Base-by-base conservation (phyloP, 371 early-diverging fungal species). In the Actinomucor elegans region DNA sequence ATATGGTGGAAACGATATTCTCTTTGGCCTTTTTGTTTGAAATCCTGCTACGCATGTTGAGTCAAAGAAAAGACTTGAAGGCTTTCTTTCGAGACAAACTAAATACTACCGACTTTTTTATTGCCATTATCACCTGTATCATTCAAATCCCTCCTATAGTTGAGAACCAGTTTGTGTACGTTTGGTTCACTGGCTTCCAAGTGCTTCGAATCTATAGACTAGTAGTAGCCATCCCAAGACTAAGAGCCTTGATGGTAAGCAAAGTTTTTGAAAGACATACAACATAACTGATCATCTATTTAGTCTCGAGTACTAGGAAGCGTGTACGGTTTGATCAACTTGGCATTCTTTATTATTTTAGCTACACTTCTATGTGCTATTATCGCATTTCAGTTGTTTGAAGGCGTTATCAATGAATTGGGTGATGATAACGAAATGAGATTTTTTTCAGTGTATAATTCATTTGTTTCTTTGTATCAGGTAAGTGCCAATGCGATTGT, bases 181-280 rank as follows among this genome's bases (percentile, higher is more conserved):
- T 80, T 6, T 88, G 83, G 64, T 63, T 88, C 21, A 78, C 85
- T 3, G 78, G 79, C 3, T 88, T 88, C 53, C 85, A 83, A 48
- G 75, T 86, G 0, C 35, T 82, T 7, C 71, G 88, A 40, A 71
- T 77, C 21, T 88, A 88, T 54, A 61, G 86, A 3, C 48, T 84
- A 6, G 72, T 88, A 12, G 71, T 83, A 21, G 76, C 74, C 4
- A 59, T 84, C 24, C 83, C 85, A 33, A 75, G 84, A 18, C 55
- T 86, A 17, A 63, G 79, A 24, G 55, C 64, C 15, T 61, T 85
- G 36, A 74, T 84, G 67, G 83, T 81, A 69, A 61, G 69, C 46
- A 6, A 12, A 35, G 28, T 21, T 41, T 32, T 24, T 11, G 11
- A 9, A 7, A n/a, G n/a, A n/a, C n/a, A n/a, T n/a, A n/a, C n/a